Evolutionary conservation across 2,329 filamentous ascomycete species (phyloP).

Genomic region (Trichoderma sp.): DNA sequence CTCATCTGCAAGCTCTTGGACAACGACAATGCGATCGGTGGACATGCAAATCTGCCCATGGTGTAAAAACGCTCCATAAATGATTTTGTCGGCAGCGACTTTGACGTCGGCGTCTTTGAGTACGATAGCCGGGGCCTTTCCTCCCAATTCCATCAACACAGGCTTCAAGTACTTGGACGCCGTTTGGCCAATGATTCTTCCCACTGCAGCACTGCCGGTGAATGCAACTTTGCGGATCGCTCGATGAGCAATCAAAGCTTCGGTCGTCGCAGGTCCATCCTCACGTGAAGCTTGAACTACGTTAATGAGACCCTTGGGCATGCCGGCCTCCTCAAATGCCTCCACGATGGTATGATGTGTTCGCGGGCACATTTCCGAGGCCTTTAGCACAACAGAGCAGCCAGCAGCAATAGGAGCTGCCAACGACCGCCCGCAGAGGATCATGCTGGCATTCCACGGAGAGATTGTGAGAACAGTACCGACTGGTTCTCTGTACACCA

Average conservation of each 20-base stretch:
- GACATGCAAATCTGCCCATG: slow-evolving; percentile 74
- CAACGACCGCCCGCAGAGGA: background rate
- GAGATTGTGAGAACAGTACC: slow-evolving; percentile 80
- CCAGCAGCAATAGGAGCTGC: slow-evolving; percentile 5
- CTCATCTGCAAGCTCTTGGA: slow-evolving; percentile 1
- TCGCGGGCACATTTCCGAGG: slow-evolving; percentile 41
- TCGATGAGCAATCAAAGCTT: slow-evolving; percentile 43
- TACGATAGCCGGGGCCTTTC: slow-evolving; percentile 50
- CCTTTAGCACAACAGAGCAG: slow-evolving; percentile 37
- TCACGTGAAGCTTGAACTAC: slow-evolving; percentile 39
- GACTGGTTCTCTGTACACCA: slow-evolving; percentile 66
- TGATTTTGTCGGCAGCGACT: slow-evolving; percentile 42
- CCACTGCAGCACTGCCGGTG: slow-evolving; percentile 49
- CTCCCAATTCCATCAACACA: slow-evolving; percentile 52
- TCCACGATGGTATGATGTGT: slow-evolving; percentile 41
- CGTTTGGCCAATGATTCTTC: slow-evolving; percentile 44
- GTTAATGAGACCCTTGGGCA: slow-evolving; percentile 49
- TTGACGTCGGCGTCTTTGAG: slow-evolving; percentile 51
- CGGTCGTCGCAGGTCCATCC: slow-evolving; percentile 43
- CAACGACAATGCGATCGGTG: slow-evolving; percentile 61
- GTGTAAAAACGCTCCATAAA: slow-evolving; percentile 32
- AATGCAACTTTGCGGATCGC: slow-evolving; percentile 49
- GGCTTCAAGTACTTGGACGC: slow-evolving; percentile 50
- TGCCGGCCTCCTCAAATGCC: slow-evolving; percentile 47
- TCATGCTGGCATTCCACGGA: slow-evolving; percentile 56